Evolutionary conservation across 371 early-diverging fungal genomes (phyloP).

Genomic region (Zancudomyces culisetae): DNA sequence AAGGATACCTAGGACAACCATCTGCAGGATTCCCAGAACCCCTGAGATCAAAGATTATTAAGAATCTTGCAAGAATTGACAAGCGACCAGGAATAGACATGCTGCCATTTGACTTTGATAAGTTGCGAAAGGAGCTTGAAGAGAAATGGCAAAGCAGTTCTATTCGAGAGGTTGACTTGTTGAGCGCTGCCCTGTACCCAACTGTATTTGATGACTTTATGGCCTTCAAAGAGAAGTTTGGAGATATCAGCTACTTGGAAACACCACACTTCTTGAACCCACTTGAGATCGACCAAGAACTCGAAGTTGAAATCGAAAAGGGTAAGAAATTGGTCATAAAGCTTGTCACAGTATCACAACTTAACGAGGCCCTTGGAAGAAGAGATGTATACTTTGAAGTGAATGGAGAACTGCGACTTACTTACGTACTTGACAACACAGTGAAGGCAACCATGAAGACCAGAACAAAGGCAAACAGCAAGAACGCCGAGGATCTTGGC

Average conservation of each 20-base stretch:
- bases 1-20: slow-evolving; percentile 85
- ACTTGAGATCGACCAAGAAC: slow-evolving; percentile 69
- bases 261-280: slow-evolving; percentile 79
- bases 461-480: slow-evolving; percentile 57
- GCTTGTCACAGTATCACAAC: slow-evolving; percentile 70
- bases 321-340: slow-evolving; percentile 82
- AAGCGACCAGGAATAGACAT: slow-evolving; percentile 73
- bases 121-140: slow-evolving; percentile 44
- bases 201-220: slow-evolving; percentile 82
- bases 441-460: slow-evolving; percentile 33
- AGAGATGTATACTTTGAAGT: slow-evolving; percentile 89
- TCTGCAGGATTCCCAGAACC: slow-evolving; percentile 87
- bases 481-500: slow-evolving; percentile 64
- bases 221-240: slow-evolving; percentile 44
- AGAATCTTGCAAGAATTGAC: slow-evolving; percentile 49
- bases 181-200: slow-evolving; percentile 78
- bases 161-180: slow-evolving; percentile 72
- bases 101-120: slow-evolving; percentile 53
- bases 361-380: slow-evolving; percentile 46
- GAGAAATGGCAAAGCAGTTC: slow-evolving; percentile 50
- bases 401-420: slow-evolving; percentile 83
- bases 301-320: slow-evolving; percentile 61
- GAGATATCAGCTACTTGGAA: slow-evolving; percentile 69
- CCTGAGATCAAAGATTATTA: slow-evolving; percentile 61
- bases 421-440: slow-evolving; percentile 40